Base-by-base conservation (phyloP, 2,329 filamentous ascomycete species). In the Apiospora rasikravindrae region DNA sequence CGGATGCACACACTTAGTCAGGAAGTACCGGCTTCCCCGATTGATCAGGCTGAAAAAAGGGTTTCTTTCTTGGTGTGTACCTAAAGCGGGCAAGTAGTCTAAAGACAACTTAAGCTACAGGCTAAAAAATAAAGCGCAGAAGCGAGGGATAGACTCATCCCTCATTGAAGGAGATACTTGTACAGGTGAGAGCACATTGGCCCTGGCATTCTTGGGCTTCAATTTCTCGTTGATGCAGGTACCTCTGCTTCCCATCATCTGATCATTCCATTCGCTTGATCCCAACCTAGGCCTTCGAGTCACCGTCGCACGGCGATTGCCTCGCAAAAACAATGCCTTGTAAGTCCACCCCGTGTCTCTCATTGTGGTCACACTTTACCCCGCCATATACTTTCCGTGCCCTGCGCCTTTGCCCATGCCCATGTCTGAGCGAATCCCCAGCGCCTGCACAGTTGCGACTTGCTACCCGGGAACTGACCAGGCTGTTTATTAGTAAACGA, bases 21-120 rank as follows among this genome's bases (percentile, higher is more conserved):
- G 24, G 6, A 29, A 14, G 24, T 11, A 16, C 14, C 14, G 40
- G 40, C 40, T 42, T 42, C 57, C 40, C 57, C 33, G 33, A 64
- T 64, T 64, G 33, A 40, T 64, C 57, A 64, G 57, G 10, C 57
- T 33, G 14, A 61, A 61, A 40, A 40, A 64, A 61, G 29, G 57
- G 44, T 45, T 45, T 45, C 44, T n/a, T 64, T 13, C 19, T 64
- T 40, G 57, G 33, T 64, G 33, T 6, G 26, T 64, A 57, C 51
- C 16, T 57, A 64, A 64, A 40, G 16, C 53, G 19, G 53, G 14
- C 29, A 33, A 29, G 57, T 40, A 40, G 33, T n/a, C 14, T 64
- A 37, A 61, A 61, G 53, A 61, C 33, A 10, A 40, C 57, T n/a
- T 64, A 64, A 64, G 57, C 57, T 64, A 64, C 57, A 40, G 33